These are phyloP conservation scores for Rhodotorula toruloides DNA, from an alignment of 768 basidiomycete genomes.

Conservation along the genomic window DNA sequence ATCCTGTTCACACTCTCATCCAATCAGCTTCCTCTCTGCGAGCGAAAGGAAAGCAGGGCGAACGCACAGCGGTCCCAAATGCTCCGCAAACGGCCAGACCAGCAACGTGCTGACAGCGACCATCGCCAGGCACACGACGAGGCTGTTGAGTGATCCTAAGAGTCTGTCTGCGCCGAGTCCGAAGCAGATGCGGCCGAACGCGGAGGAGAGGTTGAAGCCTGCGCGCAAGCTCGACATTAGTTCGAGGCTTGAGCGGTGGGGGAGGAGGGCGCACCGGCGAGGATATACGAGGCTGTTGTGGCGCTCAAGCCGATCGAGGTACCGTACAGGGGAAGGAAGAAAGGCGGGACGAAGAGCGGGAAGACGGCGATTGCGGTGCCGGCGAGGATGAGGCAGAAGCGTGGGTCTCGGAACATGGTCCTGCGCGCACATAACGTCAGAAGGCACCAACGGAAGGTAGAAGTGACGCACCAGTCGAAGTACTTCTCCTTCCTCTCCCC, in stretches of 20 bases:
- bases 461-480: constrained; percentile 38
- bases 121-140: constrained; percentile 37
- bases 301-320: constrained; percentile 35
- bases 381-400: constrained; percentile 34
- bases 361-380: constrained; percentile 37
- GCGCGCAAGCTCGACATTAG: background rate
- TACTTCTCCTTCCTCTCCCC: constrained; percentile 3
- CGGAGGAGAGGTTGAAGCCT: constrained; percentile 44
- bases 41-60: background rate
- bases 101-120: constrained; percentile 38
- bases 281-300: constrained; percentile 29
- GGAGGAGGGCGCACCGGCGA: constrained; percentile 13
- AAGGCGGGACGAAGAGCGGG: constrained; percentile 43
- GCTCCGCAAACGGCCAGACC: constrained; percentile 43
- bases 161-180: constrained; percentile 40
- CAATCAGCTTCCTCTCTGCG: background rate
- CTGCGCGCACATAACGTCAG: constrained; percentile 5
- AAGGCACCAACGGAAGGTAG: background rate
- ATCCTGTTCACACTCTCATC: background rate
- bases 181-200: constrained; percentile 40
- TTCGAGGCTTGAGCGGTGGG: no score
- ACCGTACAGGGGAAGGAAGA: constrained; percentile 44
- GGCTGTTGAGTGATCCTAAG: constrained; percentile 43
- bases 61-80: constrained; percentile 38
- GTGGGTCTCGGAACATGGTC: constrained; percentile 33